Base-by-base conservation (phyloP, 2,329 filamentous ascomycete genomes). In the Curvularia verruculosa region DNA sequence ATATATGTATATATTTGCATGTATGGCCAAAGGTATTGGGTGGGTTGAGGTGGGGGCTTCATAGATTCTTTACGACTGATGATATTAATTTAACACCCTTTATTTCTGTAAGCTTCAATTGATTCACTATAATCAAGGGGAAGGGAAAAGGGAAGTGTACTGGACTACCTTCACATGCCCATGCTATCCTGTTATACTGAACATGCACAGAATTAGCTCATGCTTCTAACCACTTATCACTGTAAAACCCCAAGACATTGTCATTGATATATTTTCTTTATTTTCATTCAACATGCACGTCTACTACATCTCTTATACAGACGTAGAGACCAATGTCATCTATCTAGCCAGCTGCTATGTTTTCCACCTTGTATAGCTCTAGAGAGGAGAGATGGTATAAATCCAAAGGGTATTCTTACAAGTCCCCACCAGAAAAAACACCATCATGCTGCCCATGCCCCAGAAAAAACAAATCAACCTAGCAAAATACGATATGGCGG, bases 361-460 rank as follows among this genome's bases (percentile, higher is more conserved):
- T 36, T 36, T n/a, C 31, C 34, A 36, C 34, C 34, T n/a, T 36
- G 21, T 34, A 34, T 23, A 47, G 23, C 18, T 49, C 31, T 28
- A 31, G 37, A 54, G 56, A 49, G 45, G 51, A 53, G 61, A 59
- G 64, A 66, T 62, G 41, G 34, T 59, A 37, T 29, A 49, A 41
- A 55, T 49, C 40, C 49, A 37, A 29, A 29, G 49, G 49, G 49
- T 52, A 52, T 52, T 44, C 28, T 52, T 52, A 52, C 49, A 52
- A 23, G 29, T 19, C 28, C 31, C 21, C 28, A 18, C 15, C 29
- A 44, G 19, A 12, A 44, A 15, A 26, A 37, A 43, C 28, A 51
- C 49, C 18, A 43, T 40, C 49, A 26, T 34, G 31, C 40, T 34
- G 31, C 40, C 43, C 15, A 21, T 50, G 18, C 34, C 18, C 34